These are phyloP conservation scores for Xylariales sp. DNA, from an alignment of 2,329 filamentous ascomycete species.

Conservation along the genomic window DNA sequence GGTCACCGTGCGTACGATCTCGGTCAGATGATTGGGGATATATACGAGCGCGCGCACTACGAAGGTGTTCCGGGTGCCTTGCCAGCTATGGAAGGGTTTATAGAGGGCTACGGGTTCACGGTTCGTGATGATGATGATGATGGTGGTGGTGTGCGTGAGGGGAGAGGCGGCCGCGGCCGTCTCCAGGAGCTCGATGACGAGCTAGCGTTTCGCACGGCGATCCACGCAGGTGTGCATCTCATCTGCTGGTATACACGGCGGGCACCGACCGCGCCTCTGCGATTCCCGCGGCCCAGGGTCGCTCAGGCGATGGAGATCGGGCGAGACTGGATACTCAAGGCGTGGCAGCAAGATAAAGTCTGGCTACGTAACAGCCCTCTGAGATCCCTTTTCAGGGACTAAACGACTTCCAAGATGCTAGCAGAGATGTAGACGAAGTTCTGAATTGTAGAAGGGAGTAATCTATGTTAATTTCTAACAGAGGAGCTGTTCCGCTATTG, in stretches of 20 bases:
- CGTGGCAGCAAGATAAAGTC: conserved; percentile 8
- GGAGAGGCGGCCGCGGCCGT: no score
- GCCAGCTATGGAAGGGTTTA: conserved; percentile 28
- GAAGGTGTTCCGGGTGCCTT: conserved; percentile 22
- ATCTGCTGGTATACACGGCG: conserved; percentile 21
- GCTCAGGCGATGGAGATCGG: conserved; percentile 6
- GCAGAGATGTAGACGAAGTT: no score
- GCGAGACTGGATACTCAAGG: conserved; percentile 10
- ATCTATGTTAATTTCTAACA: no score
- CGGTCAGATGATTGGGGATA: conserved; percentile 35
- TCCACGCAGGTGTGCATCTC: conserved; percentile 36
- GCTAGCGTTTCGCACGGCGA: conserved; percentile 32
- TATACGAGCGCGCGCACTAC: conserved; percentile 33
- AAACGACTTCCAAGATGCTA: no score
- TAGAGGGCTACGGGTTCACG: conserved; percentile 32
- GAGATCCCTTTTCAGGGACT: conserved; percentile 5
- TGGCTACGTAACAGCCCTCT: conserved; percentile 7
- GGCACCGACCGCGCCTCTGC: conserved; percentile 6
- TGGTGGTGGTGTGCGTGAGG: no score
- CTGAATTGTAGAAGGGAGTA: no score
- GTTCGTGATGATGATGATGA: no score
- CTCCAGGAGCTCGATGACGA: conserved; percentile 25
- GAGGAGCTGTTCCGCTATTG: no score
- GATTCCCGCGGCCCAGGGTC: conserved; percentile 3
- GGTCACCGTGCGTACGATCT: conserved; percentile 33